Base-by-base conservation (phyloP, 768 basidiomycete species). In the Hericium coralloides region DNA sequence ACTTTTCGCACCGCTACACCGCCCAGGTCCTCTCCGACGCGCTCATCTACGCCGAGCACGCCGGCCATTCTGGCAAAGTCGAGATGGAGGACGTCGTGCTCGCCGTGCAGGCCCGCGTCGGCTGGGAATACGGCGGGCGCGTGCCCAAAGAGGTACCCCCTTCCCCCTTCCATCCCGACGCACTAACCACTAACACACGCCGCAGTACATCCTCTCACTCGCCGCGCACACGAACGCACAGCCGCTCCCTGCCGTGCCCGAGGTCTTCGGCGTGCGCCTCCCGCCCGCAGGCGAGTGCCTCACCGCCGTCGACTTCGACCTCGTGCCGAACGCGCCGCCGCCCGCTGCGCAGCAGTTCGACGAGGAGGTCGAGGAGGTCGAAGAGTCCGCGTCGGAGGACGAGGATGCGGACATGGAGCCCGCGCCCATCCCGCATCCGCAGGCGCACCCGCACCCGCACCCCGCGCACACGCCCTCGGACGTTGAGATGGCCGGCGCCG, bases 81-180 rank as follows among this genome's bases (percentile, higher is more conserved):
- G 90, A 92, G 61, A 81, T 85, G 76, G 90, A 93, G 60, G 91
- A 93, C 69, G 74, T 89, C 49, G 79, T 81, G 3, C 76, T 93
- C 41, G 89, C 90, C 2, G 85, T 92, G 4, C 91, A 93, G 69
- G 89, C 90, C 6, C 83, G 91, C 56, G 92, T 93, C 4, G 92
- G 91, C 45, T 93, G 92, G 92, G 92, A 93, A 69, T 88, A 92
- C 67, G 91, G 90, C 22, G 91, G 92, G 6, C 79, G 90, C 39
- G 82, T 93, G 26, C 91, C 91, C 3, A 92, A 92, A 72, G 91
- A 93, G 82, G 91, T 92, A 56, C 26, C 74, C 69, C 23, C n/a
- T n/a, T 20, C n/a, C 22, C 5, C 26, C 23, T 2, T 55, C 23
- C 17, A 38, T 20, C 10, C 38, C 39, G 12, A 17, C 17, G 20